Conservation (phyloP, 306 rosid species). For the Glycine latifolia region DNA sequence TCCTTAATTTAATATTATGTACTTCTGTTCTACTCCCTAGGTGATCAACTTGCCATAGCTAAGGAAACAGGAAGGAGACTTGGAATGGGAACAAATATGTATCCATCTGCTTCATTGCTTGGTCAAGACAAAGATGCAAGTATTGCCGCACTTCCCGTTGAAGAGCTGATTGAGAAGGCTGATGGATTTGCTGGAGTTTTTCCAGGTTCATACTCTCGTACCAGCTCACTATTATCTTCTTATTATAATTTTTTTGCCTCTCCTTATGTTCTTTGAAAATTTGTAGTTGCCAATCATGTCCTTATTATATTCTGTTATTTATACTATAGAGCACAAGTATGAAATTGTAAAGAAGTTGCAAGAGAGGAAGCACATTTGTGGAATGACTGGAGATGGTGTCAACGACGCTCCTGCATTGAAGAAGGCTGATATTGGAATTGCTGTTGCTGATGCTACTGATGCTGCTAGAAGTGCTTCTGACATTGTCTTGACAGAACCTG, state of each 20-base stretch:
- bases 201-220: constrained; percentile 69
- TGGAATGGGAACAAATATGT: constrained; percentile 99
- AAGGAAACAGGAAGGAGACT: constrained; percentile 98
- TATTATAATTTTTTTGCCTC: not conserved
- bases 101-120: constrained; percentile 91
- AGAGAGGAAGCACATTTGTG: constrained; percentile 97
- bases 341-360: constrained; percentile 97
- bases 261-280: not conserved
- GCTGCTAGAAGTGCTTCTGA: constrained; percentile 98
- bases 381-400: constrained; percentile 99
- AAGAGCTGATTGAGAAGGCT: constrained; percentile 93
- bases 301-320: not conserved
- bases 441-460: constrained; percentile 98
- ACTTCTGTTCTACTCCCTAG: constrained; percentile 50
- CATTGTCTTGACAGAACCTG: constrained; percentile 97
- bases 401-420: constrained; percentile 98
- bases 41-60: constrained; percentile 99
- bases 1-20: constrained; percentile 9
- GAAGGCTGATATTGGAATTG: constrained; percentile 97
- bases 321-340: constrained; percentile 81
- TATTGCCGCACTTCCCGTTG: constrained; percentile 88
- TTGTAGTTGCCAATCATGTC: not conserved
- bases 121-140: constrained; percentile 87
- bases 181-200: constrained; percentile 99
- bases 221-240: not conserved